phyloP scores from a whole-genome alignment of 208 protist genomes.

The Trypanosoma mega region DNA sequence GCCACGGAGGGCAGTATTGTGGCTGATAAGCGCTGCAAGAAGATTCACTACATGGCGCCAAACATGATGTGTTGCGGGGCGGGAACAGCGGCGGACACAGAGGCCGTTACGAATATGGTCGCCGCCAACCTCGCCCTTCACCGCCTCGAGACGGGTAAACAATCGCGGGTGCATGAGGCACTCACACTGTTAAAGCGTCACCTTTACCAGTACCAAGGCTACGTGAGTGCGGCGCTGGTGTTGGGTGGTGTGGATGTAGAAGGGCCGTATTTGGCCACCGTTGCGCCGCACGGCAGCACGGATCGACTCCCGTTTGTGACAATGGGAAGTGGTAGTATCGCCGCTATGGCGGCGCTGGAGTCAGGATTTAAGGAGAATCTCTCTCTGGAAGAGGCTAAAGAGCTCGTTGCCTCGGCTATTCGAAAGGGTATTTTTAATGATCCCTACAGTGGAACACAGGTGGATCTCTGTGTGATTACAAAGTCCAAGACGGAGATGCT shows the following conservation, averaged over 20 bases:
- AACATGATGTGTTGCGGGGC: conserved; percentile 99
- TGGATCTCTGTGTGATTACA: conserved; percentile 99
- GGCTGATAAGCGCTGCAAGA: conserved; percentile 99
- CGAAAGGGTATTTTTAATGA: conserved; percentile 99
- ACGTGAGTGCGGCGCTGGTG: conserved; percentile 98
- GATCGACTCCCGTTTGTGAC: conserved; percentile 98
- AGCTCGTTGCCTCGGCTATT: conserved; percentile 97
- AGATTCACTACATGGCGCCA: conserved; percentile 99
- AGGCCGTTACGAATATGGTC: conserved; percentile 94
- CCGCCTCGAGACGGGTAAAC: conserved; percentile 91
- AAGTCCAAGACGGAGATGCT: conserved; percentile 81
- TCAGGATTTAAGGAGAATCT: conserved; percentile 93
- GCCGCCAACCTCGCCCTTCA: conserved; percentile 95
- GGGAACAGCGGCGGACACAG: conserved; percentile 99
- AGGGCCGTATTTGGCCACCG: conserved; percentile 96
- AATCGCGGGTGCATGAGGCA: conserved; percentile 96
- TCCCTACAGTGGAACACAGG: conserved; percentile 98
- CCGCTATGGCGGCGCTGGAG: conserved; percentile 99
- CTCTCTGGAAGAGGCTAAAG: conserved; percentile 96
- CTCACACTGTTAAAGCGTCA: conserved; percentile 97
- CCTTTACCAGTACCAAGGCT: conserved; percentile 98
- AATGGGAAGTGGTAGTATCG: conserved; percentile 99
- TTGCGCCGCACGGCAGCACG: conserved; percentile 98
- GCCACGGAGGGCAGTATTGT: conserved; percentile 99
- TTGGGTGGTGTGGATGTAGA: conserved; percentile 98